Conservation (phyloP, 139 green algal genomes). For the Parachlorella kessleri region DNA sequence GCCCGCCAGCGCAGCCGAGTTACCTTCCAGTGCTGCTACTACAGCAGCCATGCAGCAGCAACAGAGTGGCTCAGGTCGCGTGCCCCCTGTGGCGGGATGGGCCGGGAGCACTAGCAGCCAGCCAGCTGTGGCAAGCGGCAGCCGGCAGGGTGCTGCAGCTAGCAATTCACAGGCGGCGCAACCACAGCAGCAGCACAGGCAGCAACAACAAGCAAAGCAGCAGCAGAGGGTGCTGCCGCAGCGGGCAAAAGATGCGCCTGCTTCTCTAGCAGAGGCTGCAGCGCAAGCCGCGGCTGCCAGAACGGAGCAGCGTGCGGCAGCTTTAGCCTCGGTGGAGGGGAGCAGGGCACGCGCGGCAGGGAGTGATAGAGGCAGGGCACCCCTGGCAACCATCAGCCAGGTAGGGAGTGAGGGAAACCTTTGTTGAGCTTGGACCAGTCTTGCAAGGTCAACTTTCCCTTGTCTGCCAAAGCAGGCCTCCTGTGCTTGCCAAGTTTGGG, state of each 20-base stretch:
- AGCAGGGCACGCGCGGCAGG: not conserved
- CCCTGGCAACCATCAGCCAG: slow-evolving; percentile 23
- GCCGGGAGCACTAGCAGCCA: not conserved
- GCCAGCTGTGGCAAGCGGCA: not conserved
- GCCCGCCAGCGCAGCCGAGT: no score
- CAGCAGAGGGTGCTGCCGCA: no score
- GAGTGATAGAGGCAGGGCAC: not conserved
- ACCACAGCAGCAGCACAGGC: not conserved
- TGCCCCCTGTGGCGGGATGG: no score
- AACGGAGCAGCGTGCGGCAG: not conserved
- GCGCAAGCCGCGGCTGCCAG: not conserved
- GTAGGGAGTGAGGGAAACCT: no score
- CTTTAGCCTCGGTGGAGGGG: not conserved
- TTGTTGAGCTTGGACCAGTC: no score
- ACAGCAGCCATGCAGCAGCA: not conserved
- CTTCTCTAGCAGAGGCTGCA: slow-evolving; percentile 2
- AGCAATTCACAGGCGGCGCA: not conserved
- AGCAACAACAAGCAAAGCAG: no score
- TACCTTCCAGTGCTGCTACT: not conserved
- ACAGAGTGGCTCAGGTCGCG: not conserved
- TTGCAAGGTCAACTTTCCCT: no score
- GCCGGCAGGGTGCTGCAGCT: not conserved
- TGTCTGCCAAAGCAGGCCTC: no score
- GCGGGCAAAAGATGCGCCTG: no score
- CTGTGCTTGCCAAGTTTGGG: no score